These are phyloP conservation scores for Ogataea nitratoaversa DNA, from an alignment of 805 yeast genomes.

Conservation along the genomic window DNA sequence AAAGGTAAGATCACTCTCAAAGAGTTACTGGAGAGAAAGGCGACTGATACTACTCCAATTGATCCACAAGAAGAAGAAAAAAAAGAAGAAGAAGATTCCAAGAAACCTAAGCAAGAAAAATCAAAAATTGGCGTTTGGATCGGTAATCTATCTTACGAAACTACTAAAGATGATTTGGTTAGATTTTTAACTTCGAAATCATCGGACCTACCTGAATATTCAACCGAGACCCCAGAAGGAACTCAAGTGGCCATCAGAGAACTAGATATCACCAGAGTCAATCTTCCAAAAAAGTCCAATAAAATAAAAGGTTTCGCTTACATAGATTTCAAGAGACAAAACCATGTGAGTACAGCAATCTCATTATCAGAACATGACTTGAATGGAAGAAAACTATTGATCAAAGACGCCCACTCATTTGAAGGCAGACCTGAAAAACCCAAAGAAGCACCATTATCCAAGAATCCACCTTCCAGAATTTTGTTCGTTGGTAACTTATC, in stretches of 20 bases:
- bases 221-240: constrained; percentile 20
- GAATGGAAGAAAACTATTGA: constrained; percentile 81
- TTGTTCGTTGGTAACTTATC: constrained; percentile 91
- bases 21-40: constrained; percentile 40
- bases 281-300: constrained; percentile 69
- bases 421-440: constrained; percentile 78
- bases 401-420: constrained; percentile 74
- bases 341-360: constrained; percentile 60
- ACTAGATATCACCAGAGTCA: constrained; percentile 65
- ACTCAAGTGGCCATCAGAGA: constrained; percentile 40
- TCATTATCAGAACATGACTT: constrained; percentile 65
- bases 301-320: constrained; percentile 87
- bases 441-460: constrained; percentile 43
- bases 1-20: constrained; percentile 65
- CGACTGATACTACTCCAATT: constrained; percentile 26
- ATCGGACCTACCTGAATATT: constrained; percentile 29
- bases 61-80: constrained; percentile 5
- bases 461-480: constrained; percentile 85
- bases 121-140: constrained; percentile 84
- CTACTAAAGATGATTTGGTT: constrained; percentile 67
- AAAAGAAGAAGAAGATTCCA: constrained; percentile 18
- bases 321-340: constrained; percentile 65
- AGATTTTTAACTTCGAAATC: constrained; percentile 64
- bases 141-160: constrained; percentile 86
- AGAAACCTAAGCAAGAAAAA: constrained; percentile 33